phyloP scores from a whole-genome alignment of 495 filamentous ascomycete genomes.

The Letharia columbiana region DNA sequence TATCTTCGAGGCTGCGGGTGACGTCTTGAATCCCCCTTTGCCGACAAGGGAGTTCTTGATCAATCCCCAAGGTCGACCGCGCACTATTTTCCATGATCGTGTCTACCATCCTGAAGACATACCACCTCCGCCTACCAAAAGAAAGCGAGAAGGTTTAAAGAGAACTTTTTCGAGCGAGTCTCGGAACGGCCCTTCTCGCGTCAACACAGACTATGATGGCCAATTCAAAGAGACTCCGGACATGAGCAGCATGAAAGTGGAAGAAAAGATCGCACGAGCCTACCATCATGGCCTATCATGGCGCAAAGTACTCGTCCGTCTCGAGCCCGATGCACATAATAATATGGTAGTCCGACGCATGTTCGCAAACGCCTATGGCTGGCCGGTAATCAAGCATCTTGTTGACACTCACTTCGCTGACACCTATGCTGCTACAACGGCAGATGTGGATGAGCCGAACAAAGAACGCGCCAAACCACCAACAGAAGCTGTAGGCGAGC shows the following conservation, averaged over 20 bases:
- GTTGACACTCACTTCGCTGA: slow-evolving; percentile 88
- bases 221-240: slow-evolving; percentile 21
- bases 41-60: slow-evolving; percentile 71
- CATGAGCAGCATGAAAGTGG: slow-evolving; percentile 64
- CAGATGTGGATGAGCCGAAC: slow-evolving; percentile 48
- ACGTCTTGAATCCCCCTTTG: slow-evolving; percentile 82
- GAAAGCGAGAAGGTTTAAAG: slow-evolving; percentile 39
- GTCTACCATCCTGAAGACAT: slow-evolving; percentile 92
- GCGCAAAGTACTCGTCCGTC: slow-evolving; percentile 90
- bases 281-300: slow-evolving; percentile 86
- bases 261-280: slow-evolving; percentile 94
- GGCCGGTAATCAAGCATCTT: slow-evolving; percentile 90
- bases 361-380: slow-evolving; percentile 96
- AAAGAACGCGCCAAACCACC: slow-evolving; percentile 43
- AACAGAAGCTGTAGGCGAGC: slow-evolving; percentile 28
- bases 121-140: slow-evolving; percentile 64
- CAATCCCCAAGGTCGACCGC: slow-evolving; percentile 70
- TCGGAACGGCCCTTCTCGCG: slow-evolving; percentile 22
- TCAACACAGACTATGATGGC: slow-evolving; percentile 21
- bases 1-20: slow-evolving; percentile 88
- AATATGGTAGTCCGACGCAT: slow-evolving; percentile 93
- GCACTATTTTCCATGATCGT: slow-evolving; percentile 95
- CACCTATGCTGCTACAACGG: slow-evolving; percentile 46
- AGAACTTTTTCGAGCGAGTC: slow-evolving; percentile 37
- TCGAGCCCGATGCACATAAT: slow-evolving; percentile 97